A percentile compares a stretch with the other conserved stretches of the same genome.
Evolutionary conservation across 2,329 filamentous ascomycete species (phyloP).

Genomic region (Berkeleyomyces basicola): DNA sequence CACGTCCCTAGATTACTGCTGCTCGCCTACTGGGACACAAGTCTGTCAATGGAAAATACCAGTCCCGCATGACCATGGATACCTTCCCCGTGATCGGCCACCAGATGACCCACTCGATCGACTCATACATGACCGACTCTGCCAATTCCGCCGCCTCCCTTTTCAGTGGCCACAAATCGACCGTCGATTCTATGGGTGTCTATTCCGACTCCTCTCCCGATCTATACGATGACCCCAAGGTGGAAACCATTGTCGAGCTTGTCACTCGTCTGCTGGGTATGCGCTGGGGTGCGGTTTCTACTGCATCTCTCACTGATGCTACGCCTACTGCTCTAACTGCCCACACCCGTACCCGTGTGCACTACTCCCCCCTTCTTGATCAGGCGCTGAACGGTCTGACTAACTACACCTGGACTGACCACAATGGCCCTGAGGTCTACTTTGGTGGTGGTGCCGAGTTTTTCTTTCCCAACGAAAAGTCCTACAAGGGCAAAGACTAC

Average conservation of each 20-base stretch:
- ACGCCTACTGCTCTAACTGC: conserved; percentile 61
- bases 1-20: conserved; percentile 40
- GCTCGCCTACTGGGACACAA: conserved; percentile 69
- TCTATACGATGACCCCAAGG: conserved; percentile 67
- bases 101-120: conserved; percentile 78
- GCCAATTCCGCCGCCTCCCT: conserved; percentile 72
- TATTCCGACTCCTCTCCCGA: conserved; percentile 62
- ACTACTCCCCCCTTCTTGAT: conserved; percentile 58
- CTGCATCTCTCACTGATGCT: conserved; percentile 67
- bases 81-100: conserved; percentile 74
- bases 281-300: conserved; percentile 52
- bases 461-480: conserved; percentile 48
- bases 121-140: conserved; percentile 72
- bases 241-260: conserved; percentile 68
- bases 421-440: conserved; percentile 60
- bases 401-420: conserved; percentile 69
- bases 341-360: conserved; percentile 52
- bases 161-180: conserved; percentile 71
- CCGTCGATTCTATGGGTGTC: conserved; percentile 63
- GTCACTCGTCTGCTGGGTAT: conserved; percentile 51
- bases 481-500: conserved; percentile 58
- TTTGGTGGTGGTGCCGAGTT: conserved; percentile 73
- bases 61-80: conserved; percentile 59
- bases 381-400: conserved; percentile 58
- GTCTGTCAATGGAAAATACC: conserved; percentile 70